Evolutionary conservation across 805 yeast species (phyloP), one percentile per base, ranked within the genome.

Genomic region (Diddensiella transvaalensis): DNA sequence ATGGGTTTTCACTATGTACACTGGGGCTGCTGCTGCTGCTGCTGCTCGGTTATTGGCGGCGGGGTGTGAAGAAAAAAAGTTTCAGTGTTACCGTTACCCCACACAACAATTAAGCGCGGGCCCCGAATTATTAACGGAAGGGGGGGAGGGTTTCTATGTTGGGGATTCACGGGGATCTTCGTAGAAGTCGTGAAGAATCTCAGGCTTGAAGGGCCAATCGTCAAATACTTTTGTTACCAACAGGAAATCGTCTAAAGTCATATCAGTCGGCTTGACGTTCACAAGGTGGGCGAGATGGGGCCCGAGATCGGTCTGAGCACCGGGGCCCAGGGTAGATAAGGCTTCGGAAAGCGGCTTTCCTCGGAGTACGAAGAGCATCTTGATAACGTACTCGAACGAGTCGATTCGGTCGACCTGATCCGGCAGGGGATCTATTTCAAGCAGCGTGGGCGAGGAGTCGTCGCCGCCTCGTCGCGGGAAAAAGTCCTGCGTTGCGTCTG

Each of bases 131-230:
- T n/a, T n/a, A n/a, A n/a, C n/a, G n/a, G n/a, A n/a, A n/a, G n/a
- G n/a, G n/a, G n/a, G n/a, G n/a, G n/a, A n/a, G n/a, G n/a, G n/a
- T n/a, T n/a, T n/a, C n/a, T n/a, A n/a, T n/a, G n/a, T n/a, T n/a
- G n/a, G n/a, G n/a, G 32, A 26, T 26, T 26, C 18, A 5, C n/a
- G 15, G 13, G 40, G 15, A 37, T 65, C 71, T 33, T 71, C 76
- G 44, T 69, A 67, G 53, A 73, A 71, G 48, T 71, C 74, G 62
- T 67, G 62, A 56, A 69, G 61, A 48, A 67, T 62, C 48, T 68
- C 75, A 0, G 95, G 97, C 64, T 83, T 88, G 71, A 89, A 91
- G 0, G 97, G 93, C 98, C 97, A 91, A 11, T 67, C 59, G 37
- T 71, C 73, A 60, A 83, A 87, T 2, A 67, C 71, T 2, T 75